Conservation (phyloP, 768 basidiomycete species). For the Udeniomyces megalosporus region DNA sequence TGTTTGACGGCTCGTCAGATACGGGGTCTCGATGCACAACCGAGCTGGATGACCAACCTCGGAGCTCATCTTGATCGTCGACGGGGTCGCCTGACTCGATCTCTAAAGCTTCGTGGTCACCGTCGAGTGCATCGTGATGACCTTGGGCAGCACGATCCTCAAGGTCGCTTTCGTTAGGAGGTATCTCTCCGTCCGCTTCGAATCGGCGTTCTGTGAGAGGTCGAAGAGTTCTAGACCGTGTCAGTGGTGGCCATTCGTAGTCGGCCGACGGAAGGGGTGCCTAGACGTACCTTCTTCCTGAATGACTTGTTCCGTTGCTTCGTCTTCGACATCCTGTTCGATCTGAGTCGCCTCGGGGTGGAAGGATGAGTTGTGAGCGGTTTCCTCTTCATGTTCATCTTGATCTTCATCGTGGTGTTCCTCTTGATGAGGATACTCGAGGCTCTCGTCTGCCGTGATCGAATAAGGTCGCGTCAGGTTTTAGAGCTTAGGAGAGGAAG, state of each 20-base stretch:
- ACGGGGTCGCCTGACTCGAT: neutral
- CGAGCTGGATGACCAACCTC: neutral
- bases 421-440: neutral
- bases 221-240: too few relatives aligned
- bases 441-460: too few relatives aligned
- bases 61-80: neutral
- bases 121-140: neutral
- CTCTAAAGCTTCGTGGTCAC: neutral
- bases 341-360: neutral
- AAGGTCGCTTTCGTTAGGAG: too few relatives aligned
- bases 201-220: neutral
- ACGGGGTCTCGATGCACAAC: neutral
- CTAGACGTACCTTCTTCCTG: neutral
- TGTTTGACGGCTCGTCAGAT: neutral
- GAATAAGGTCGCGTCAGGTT: too few relatives aligned
- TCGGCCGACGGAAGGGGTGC: too few relatives aligned
- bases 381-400: neutral
- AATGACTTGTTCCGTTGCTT: neutral
- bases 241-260: too few relatives aligned
- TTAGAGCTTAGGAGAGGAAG: too few relatives aligned
- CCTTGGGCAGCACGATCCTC: neutral
- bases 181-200: neutral
- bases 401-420: neutral
- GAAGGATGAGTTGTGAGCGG: neutral
- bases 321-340: neutral